phyloP scores from a whole-genome alignment of 2,329 filamentous ascomycete genomes.

The Nigrospora sphaerica region DNA sequence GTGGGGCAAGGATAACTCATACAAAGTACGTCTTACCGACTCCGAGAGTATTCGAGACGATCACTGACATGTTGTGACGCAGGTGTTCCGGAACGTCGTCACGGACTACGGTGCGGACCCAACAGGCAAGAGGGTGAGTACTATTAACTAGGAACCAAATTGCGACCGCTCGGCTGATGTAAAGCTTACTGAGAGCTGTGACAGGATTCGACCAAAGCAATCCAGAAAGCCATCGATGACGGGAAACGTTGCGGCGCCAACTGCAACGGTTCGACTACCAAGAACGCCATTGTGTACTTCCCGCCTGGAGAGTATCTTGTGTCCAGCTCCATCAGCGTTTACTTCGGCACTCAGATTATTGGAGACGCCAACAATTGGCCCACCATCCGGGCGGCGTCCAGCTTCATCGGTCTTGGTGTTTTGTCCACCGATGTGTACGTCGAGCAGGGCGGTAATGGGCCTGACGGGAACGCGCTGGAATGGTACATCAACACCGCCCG shows the following conservation, averaged over 20 bases:
- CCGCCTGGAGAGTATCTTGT: slow-evolving; percentile 84
- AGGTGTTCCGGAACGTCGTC: too few species aligned
- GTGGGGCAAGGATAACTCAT: too few species aligned
- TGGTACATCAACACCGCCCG: slow-evolving; percentile 79
- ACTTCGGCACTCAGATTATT: slow-evolving; percentile 90
- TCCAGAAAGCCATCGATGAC: slow-evolving; percentile 73
- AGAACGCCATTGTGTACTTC: slow-evolving; percentile 86
- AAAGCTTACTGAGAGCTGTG: too few species aligned
- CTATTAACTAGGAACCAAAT: too few species aligned
- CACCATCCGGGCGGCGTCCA: slow-evolving; percentile 63
- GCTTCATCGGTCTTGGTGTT: slow-evolving; percentile 79
- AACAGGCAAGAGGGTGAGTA: too few species aligned
- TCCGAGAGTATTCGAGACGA: too few species aligned
- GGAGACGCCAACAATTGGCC: slow-evolving; percentile 70
- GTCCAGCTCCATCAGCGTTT: slow-evolving; percentile 70
- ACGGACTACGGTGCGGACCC: too few species aligned
- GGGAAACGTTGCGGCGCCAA: slow-evolving; percentile 71
- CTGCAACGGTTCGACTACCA: slow-evolving; percentile 79
- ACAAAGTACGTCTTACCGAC: too few species aligned
- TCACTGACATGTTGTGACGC: too few species aligned
- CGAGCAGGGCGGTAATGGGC: slow-evolving; percentile 36
- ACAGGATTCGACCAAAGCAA: slow-evolving; percentile 55
- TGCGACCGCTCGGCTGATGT: too few species aligned
- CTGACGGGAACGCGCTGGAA: slow-evolving; percentile 32
- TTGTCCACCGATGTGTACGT: slow-evolving; percentile 86